Percentiles rank a stretch among this genome's conserved stretches.
phyloP scores from a whole-genome alignment of 1,139 yeast genomes.

The Pneumocystis sp. region DNA sequence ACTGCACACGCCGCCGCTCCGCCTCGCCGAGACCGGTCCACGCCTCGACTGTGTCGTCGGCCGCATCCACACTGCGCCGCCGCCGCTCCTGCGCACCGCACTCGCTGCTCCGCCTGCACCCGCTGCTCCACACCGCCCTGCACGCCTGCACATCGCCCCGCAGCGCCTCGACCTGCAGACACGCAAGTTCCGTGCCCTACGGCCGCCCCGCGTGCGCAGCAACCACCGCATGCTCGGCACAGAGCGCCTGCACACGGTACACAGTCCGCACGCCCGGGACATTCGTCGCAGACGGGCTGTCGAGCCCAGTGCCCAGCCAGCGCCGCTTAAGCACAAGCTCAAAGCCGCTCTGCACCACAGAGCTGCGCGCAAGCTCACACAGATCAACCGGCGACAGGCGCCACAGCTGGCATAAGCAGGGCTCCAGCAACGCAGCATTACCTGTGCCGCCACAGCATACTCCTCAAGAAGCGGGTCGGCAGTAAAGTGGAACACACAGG shows the following conservation, averaged over 20 bases:
- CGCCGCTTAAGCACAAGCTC: conserved; percentile 71
- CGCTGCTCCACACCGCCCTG: no score
- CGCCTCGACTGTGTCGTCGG: no score
- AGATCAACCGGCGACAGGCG: conserved; percentile 86
- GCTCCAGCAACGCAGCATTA: not conserved
- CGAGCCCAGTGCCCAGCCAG: conserved; percentile 73
- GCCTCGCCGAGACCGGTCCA: no score
- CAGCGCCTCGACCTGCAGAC: not conserved
- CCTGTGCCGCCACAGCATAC: conserved; percentile 90
- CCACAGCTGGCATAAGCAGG: conserved; percentile 35
- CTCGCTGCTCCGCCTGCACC: no score
- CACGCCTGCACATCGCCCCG: not conserved
- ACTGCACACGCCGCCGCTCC: no score
- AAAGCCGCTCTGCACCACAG: conserved; percentile 87
- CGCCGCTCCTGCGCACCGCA: no score
- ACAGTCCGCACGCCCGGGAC: no score
- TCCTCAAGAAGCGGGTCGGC: conserved; percentile 97
- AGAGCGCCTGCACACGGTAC: no score
- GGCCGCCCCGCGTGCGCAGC: not conserved
- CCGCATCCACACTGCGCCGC: no score
- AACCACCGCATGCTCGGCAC: not conserved
- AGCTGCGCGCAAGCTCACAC: conserved; percentile 78
- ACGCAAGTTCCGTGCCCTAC: not conserved
- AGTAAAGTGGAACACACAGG: conserved; percentile 84
- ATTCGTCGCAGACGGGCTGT: no score